Base-by-base conservation (phyloP, 257 asterid species). In the Primulina huaijiensis region DNA sequence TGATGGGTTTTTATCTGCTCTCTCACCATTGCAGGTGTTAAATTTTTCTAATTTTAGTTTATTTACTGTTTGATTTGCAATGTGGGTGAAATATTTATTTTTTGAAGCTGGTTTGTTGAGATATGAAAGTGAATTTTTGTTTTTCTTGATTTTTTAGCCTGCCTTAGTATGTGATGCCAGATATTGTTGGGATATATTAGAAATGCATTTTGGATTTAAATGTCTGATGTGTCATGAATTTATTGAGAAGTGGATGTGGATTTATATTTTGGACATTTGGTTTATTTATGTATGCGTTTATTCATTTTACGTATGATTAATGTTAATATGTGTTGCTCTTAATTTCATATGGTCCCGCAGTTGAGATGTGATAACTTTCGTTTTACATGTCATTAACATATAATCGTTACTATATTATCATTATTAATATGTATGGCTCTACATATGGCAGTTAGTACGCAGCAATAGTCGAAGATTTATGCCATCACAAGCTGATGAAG, bases 401-500 rank as follows among this genome's bases (percentile, higher is more conserved):
- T n/a, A 62, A 34, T 60, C 35, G 33, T 72, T 65, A 31, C 25
- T 29, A n/a, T 72, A 37, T 59, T 74, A 60, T 67, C 23, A 40
- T 73, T 52, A 57, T 69, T 17, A 62, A 76, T 20, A 71, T 60
- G 38, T 64, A 29, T 70, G 68, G 50, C 57, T 27, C 30, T 61
- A 55, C 58, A 23, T 62, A n/a, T 70, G 80, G 83, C 95, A 92
- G 98, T 83, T 93, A 76, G 98, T 93, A 50, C 88, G 98, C 65
- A 93, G 98, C 86, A 88, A 93, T 81, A 93, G 87, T 75, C 91
- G 98, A 34, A 83, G 85, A 74, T 93, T 85, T 78, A 83, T 93
- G 88, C 98, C 98, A 67, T 93, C 98, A 20, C 96, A 87, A 78
- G 87, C 85, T 19, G 98, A 93, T 56, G 98, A 90, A 75, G 96